Conservation (phyloP, 2,329 filamentous ascomycete species). For the Drechslerella dactyloides region DNA sequence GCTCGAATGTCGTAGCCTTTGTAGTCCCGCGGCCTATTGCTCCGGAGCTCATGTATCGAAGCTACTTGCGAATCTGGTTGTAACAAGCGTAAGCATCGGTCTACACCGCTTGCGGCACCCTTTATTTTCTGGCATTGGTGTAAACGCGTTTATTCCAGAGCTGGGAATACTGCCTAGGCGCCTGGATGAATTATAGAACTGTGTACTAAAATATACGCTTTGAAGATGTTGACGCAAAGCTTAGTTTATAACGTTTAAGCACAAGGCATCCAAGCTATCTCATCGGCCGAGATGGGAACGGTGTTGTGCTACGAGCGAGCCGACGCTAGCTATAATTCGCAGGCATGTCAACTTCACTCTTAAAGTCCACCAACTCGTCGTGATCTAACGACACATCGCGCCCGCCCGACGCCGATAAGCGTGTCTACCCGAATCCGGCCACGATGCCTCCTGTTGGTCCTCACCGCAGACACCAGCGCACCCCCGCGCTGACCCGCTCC, state of each 20-base stretch:
- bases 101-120: no score
- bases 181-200: no score
- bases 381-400: constrained; percentile 22
- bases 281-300: constrained; percentile 17
- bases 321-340: constrained; percentile 2
- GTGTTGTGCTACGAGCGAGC: constrained; percentile 33
- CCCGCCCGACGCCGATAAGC: constrained; percentile 25
- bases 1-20: no score
- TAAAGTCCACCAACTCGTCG: constrained; percentile 10
- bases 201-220: no score
- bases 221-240: neutral
- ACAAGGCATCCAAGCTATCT: neutral
- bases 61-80: no score
- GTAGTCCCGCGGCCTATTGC: no score
- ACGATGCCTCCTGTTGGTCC: constrained; percentile 40
- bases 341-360: constrained; percentile 28
- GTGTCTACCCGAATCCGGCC: constrained; percentile 28
- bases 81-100: no score
- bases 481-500: constrained; percentile 42
- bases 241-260: no score
- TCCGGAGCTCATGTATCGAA: no score
- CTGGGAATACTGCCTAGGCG: no score
- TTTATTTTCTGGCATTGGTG: no score
- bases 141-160: no score
- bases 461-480: constrained; percentile 50